phyloP scores from a whole-genome alignment of 352 stramenopile genomes.

The Phytophthora chlamydospora region DNA sequence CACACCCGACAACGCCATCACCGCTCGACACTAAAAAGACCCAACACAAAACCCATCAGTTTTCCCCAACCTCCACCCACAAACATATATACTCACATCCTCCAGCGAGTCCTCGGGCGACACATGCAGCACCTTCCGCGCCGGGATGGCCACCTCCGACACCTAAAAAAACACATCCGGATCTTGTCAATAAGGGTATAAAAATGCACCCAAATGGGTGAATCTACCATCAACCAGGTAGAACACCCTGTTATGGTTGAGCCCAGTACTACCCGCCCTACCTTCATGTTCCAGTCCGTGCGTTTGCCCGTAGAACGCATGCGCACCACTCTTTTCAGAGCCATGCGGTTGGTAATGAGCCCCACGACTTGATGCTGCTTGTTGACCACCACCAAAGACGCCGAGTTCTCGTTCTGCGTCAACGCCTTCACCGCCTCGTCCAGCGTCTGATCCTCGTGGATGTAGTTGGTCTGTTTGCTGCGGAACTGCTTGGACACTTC shows the following conservation, averaged over 20 bases:
- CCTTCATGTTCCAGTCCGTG: conserved; percentile 64
- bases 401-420: conserved; percentile 77
- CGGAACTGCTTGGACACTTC: conserved; percentile 76
- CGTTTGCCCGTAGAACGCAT: conserved; percentile 50
- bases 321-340: conserved; percentile 64
- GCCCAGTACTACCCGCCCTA: conserved; percentile 12
- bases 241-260: neutral
- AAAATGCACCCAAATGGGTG: no score
- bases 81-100: conserved; percentile 64
- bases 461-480: conserved; percentile 77
- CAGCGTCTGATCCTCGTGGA: conserved; percentile 66
- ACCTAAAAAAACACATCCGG: conserved; percentile 32
- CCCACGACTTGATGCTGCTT: conserved; percentile 72
- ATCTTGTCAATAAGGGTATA: no score
- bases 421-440: conserved; percentile 70
- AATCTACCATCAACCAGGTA: conserved; percentile 1
- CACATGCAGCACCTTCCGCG: conserved; percentile 76
- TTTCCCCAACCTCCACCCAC: neutral
- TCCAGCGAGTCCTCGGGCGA: conserved; percentile 76
- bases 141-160: conserved; percentile 69
- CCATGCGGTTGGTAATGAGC: conserved; percentile 77
- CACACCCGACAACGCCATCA: conserved; percentile 77
- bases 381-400: conserved; percentile 79
- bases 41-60: conserved; percentile 2
- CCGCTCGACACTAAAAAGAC: conserved; percentile 64